phyloP scores from a whole-genome alignment of 78 protist genomes.

The Cavenderia fasciculata region DNA sequence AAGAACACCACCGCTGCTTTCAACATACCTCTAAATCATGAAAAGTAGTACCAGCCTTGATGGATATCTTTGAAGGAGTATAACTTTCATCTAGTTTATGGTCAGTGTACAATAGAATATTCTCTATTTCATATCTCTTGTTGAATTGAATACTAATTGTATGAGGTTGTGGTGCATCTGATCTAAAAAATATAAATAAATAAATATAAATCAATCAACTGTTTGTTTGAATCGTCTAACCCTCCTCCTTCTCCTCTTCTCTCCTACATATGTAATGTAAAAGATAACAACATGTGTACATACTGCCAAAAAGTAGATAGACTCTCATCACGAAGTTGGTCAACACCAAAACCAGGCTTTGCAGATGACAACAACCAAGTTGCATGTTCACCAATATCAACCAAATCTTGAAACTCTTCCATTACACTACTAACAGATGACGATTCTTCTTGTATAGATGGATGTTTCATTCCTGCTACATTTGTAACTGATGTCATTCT shows the following conservation, averaged over 20 bases:
- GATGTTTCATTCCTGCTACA: no score
- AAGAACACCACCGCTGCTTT: background rate
- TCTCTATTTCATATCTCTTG: slow-evolving; percentile 33
- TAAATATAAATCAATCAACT: no score
- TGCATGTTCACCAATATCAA: slow-evolving; percentile 69
- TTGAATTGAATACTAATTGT: slow-evolving; percentile 68
- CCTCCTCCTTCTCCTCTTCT: no score
- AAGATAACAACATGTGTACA: background rate
- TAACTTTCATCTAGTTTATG: slow-evolving; percentile 76
- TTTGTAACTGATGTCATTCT: no score
- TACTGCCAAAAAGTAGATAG: slow-evolving; percentile 81
- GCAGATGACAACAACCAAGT: slow-evolving; percentile 67
- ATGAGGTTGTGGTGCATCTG: slow-evolving; percentile 84
- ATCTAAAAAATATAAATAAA: no score
- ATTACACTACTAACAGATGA: no score
- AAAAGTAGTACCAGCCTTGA: slow-evolving; percentile 42
- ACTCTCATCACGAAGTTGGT: slow-evolving; percentile 65
- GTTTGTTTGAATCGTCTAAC: no score
- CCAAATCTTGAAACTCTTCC: background rate
- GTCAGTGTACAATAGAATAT: slow-evolving; percentile 35
- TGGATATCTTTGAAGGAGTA: slow-evolving; percentile 69
- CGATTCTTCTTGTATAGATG: no score
- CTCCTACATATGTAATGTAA: no score
- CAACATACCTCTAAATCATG: slow-evolving; percentile 67
- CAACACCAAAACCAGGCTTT: slow-evolving; percentile 79